phyloP scores from a whole-genome alignment of 805 yeast species.

The Sungouiella thailandica region DNA sequence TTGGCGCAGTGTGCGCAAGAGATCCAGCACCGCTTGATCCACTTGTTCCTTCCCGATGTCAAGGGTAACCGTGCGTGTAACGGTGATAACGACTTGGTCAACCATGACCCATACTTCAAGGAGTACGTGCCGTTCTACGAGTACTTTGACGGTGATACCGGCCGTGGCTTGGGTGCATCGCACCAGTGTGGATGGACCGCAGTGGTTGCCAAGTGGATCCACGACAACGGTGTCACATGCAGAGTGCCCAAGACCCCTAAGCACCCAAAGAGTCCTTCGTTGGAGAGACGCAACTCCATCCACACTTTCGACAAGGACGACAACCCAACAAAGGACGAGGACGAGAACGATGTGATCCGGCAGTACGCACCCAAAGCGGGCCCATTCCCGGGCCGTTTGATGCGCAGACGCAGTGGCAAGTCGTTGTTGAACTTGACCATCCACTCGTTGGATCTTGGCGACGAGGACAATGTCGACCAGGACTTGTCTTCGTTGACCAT shows the following conservation, averaged over 20 bases:
- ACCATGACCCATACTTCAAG: constrained; percentile 63
- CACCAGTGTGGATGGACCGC: constrained; percentile 98
- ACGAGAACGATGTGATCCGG: constrained; percentile 30
- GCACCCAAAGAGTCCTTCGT: constrained; percentile 12
- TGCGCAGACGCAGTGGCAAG: constrained; percentile 70
- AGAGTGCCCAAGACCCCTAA: constrained; percentile 37
- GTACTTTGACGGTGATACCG: constrained; percentile 91
- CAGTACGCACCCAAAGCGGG: constrained; percentile 41
- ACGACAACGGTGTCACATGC: constrained; percentile 76
- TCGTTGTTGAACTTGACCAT: constrained; percentile 66
- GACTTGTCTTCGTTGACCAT: constrained; percentile 7
- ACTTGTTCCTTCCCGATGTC: constrained; percentile 65
- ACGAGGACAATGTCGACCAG: constrained; percentile 43
- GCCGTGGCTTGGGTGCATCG: constrained; percentile 88
- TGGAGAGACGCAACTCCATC: constrained; percentile 25
- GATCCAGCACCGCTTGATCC: constrained; percentile 79
- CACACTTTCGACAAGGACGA: constrained; percentile 16
- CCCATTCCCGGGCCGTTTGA: constrained; percentile 50
- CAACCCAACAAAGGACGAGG: constrained; percentile 15
- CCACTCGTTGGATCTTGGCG: constrained; percentile 60
- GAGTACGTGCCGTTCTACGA: constrained; percentile 79
- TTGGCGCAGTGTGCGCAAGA: constrained; percentile 89
- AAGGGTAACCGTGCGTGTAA: constrained; percentile 71
- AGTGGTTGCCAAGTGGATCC: constrained; percentile 84
- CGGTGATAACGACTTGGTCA: constrained; percentile 53